These are phyloP conservation scores for Colletotrichum viniferum DNA, from an alignment of 2,329 filamentous ascomycete genomes.

Conservation along the genomic window DNA sequence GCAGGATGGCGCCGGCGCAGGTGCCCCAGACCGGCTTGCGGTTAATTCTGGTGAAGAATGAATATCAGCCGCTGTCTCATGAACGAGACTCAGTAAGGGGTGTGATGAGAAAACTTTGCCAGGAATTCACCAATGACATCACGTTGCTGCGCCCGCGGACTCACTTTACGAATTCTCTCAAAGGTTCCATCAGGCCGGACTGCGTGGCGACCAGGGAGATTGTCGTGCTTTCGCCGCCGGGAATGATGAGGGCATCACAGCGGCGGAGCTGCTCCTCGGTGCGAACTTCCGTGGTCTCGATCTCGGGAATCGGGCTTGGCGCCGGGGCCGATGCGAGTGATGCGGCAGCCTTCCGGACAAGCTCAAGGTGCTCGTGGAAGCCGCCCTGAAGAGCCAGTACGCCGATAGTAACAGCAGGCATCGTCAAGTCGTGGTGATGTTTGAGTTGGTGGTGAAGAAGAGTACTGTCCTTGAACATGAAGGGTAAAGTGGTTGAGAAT, in stretches of 20 bases:
- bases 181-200: conserved; percentile 79
- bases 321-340: conserved; percentile 39
- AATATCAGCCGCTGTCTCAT: not conserved
- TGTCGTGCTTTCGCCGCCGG: conserved; percentile 93
- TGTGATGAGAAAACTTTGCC: not conserved
- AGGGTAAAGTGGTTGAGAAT: not conserved
- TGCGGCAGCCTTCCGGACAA: conserved; percentile 72
- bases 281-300: conserved; percentile 76
- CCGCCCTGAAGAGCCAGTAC: conserved; percentile 86
- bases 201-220: conserved; percentile 87
- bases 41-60: conserved; percentile 57
- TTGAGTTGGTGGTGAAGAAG: not conserved
- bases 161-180: conserved; percentile 90
- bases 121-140: conserved; percentile 9
- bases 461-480: not conserved
- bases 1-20: conserved; percentile 90
- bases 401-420: conserved; percentile 52
- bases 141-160: conserved; percentile 29
- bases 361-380: conserved; percentile 84
- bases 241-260: conserved; percentile 87
- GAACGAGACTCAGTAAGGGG: not conserved
- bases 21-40: conserved; percentile 93
- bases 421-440: not conserved
- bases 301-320: conserved; percentile 34
- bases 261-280: conserved; percentile 70